Evolutionary conservation across 2,329 filamentous ascomycete species (phyloP).

Genomic region (Epicoccum sorghinum): DNA sequence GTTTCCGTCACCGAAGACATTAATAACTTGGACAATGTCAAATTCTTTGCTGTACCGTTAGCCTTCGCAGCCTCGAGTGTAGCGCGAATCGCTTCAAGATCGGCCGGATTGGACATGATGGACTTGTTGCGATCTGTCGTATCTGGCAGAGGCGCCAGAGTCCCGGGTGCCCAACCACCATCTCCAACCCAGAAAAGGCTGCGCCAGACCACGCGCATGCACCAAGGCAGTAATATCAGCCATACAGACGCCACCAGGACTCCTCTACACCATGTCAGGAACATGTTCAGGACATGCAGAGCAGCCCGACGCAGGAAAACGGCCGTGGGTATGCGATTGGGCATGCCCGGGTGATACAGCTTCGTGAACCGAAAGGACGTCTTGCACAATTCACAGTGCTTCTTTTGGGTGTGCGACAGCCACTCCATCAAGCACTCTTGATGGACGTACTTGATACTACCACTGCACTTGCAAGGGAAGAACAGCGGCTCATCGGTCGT

Average conservation of each 20-base stretch:
- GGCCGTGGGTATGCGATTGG: constrained; percentile 75
- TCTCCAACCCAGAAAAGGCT: constrained; percentile 95
- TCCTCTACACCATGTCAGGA: constrained; percentile 79
- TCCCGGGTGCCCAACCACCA: constrained; percentile 66
- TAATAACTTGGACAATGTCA: constrained; percentile 38
- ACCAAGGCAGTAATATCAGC: constrained; percentile 86
- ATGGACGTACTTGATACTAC: constrained; percentile 98
- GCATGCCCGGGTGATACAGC: constrained; percentile 94
- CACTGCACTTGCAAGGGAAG: constrained; percentile 98
- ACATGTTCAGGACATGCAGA: constrained; percentile 72
- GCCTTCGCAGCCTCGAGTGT: constrained; percentile 27
- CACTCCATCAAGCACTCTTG: constrained; percentile 99
- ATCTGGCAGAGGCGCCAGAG: constrained; percentile 31
- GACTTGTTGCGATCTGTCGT: constrained; percentile 1
- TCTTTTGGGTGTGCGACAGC: constrained; percentile 98
- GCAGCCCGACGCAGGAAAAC: constrained; percentile 81
- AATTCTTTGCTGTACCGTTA: constrained; percentile 22
- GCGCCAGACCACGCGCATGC: constrained; percentile 90
- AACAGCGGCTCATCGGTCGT: constrained; percentile 85
- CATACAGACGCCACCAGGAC: constrained; percentile 83
- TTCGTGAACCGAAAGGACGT: constrained; percentile 98
- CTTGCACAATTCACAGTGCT: constrained; percentile 99
- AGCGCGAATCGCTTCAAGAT: constrained; percentile 28
- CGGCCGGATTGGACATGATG: constrained; percentile 9
- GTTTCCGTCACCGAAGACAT: constrained; percentile 47